Base-by-base conservation (phyloP, 129 eudicot genomes). In the Rutidosis leptorrhynchoides region DNA sequence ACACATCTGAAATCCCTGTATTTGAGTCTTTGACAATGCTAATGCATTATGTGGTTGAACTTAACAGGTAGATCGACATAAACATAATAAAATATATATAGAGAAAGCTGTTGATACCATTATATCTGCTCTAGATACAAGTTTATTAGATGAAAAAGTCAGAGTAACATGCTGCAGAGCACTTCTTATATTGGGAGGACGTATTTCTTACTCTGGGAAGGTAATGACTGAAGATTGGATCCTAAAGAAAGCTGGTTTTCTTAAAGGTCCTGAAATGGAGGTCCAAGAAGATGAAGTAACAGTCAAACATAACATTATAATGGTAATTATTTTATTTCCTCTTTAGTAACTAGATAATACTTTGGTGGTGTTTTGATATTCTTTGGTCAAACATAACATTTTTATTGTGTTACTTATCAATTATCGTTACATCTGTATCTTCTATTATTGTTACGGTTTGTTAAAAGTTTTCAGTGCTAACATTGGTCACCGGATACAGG, bases 201-300 rank as follows among this genome's bases (percentile, higher is more conserved):
- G 62, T 6, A 27, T 57, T 26, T 57, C 62, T 26, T 57, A 25
- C 33, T 57, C 62, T 27, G 62, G 62, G 62, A 57, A 14, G 62
- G 37, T 57, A 57, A 57, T 57, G 62, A 57, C 62, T 1, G 62
- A 57, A 24, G 62, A 57, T 57, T 57, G 62, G 62, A 57, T 57
- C 0, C 37, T 57, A 57, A 57, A 57, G 21, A 57, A 57, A 57
- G 37, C 40, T n/a, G 40, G 62, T 12, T 57, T 57, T 1, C 62
- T 57, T 57, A 37, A 57, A 25, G 62, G 62, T 27, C 62, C 62
- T n/a, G 62, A 57, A n/a, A 19, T 57, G 62, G 40, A 57, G 37
- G 37, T 26, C 19, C 5, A 26, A 57, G 62, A 26, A 15, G 37
- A 57, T 26, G 62, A 27, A 57, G 62, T 57, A 26, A 27, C 22